Conservation (phyloP, 768 basidiomycete genomes). For the Tylopilus subfusipes region DNA sequence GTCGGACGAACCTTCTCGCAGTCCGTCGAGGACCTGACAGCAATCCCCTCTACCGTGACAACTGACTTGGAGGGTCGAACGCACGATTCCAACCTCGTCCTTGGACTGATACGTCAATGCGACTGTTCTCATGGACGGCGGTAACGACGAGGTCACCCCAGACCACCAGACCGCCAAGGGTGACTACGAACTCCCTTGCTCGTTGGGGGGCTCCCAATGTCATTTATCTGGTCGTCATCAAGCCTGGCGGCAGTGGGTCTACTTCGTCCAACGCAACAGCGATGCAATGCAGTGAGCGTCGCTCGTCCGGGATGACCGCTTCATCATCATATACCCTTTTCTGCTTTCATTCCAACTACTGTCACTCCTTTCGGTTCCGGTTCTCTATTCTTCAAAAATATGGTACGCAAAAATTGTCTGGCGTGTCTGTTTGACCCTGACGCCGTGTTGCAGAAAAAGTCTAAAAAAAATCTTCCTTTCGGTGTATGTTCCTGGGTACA, state of each 20-base stretch:
- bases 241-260: neutral
- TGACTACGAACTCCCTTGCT: neutral
- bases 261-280: neutral
- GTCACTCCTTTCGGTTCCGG: neutral
- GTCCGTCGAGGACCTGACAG: neutral
- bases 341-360: neutral
- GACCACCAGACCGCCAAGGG: neutral
- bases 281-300: neutral
- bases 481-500: neutral
- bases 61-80: neutral
- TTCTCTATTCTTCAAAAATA: neutral
- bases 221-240: neutral
- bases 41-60: neutral
- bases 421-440: neutral
- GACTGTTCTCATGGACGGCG: neutral
- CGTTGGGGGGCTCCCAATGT: neutral
- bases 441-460: neutral
- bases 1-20: neutral
- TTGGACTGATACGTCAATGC: neutral
- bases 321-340: conserved; percentile 10
- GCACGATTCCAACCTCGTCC: neutral
- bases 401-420: neutral
- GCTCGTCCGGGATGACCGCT: neutral
- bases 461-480: neutral
- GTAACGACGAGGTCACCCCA: neutral